Evolutionary conservation across 1,139 yeast genomes (phyloP).

Genomic region (Torulaspora pretoriensis): DNA sequence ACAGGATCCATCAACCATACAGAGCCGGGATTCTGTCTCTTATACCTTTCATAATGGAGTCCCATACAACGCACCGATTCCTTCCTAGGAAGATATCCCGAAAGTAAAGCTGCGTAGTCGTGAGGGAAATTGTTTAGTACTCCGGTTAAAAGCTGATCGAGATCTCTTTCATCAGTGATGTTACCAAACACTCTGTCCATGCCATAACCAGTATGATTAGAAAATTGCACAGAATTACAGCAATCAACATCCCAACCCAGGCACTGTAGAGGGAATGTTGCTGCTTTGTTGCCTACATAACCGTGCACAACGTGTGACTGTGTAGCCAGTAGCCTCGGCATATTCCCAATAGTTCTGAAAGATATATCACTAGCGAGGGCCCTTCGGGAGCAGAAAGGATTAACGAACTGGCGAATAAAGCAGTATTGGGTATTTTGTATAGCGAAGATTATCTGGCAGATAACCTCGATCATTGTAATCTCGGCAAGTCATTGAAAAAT

Average conservation of each 20-base stretch:
- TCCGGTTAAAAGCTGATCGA: constrained; percentile 36
- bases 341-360: neutral
- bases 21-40: constrained; percentile 19
- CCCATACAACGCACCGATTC: constrained; percentile 47
- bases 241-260: constrained; percentile 84
- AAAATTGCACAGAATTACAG: constrained; percentile 71
- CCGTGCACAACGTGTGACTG: constrained; percentile 88
- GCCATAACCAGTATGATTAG: constrained; percentile 84
- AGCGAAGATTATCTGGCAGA: too few relatives aligned
- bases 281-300: constrained; percentile 77
- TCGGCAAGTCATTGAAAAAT: too few relatives aligned
- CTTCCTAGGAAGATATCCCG: constrained; percentile 66
- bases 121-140: constrained; percentile 12
- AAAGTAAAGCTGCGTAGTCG: constrained; percentile 56
- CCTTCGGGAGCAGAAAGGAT: too few relatives aligned
- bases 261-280: constrained; percentile 73
- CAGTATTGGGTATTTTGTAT: too few relatives aligned
- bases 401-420: too few relatives aligned
- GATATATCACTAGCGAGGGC: too few relatives aligned
- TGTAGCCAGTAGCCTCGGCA: constrained; percentile 14
- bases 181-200: constrained; percentile 44
- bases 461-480: too few relatives aligned
- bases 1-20: constrained; percentile 85
- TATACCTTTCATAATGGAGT: constrained; percentile 16
- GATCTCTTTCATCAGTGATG: constrained; percentile 46